Base-by-base conservation (phyloP, 2,329 filamentous ascomycete species). In the Diaporthe sp. region DNA sequence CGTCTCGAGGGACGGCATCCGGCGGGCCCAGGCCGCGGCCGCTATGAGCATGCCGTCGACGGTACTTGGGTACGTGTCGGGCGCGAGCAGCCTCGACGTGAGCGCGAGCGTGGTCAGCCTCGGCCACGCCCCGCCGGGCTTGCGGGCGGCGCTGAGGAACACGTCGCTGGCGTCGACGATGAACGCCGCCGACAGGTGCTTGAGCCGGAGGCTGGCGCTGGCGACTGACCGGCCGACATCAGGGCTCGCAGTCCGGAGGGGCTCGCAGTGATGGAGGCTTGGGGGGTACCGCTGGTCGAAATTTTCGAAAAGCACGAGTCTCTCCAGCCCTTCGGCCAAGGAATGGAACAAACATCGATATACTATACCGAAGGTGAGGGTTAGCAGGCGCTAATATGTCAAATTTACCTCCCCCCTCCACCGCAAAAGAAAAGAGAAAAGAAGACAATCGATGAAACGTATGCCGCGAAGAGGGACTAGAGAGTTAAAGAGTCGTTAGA, bases 1-100 rank as follows among this genome's bases (percentile, higher is more conserved):
- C 72, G 78, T 83, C 78, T 81, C 73, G 53, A 84, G 77, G n/a
- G 65, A 73, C 74, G 81, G 82, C 81, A 84, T 84, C 76, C 44
- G 17, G 17, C 78, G 80, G 34, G 81, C 82, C 68, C 74, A 73
- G 71, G 70, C 74, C 55, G 77, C 80, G 58, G 80, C 82, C 75
- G 76, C 77, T 75, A 72, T 77, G 73, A 80, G 77, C 76, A 78
- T 80, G 28, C 71, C 65, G 53, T 55, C 76, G 63, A 81, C 81
- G 70, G 78, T 39, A 47, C 25, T 47, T 49, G 77, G n/a, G 70
- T 76, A 73, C 72, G 76, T 76, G 31, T 78, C 72, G 55, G 79
- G 78, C 68, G 72, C 76, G 37, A 83, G 81, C 65, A 81, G 25
- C 61, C 67, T 76, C 75, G 82, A 83, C 77, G 82, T 83, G 28